Percentiles rank a stretch among this genome's conserved stretches.
Evolutionary conservation across 306 rosid genomes (phyloP).

Genomic region (Vicia villosa): DNA sequence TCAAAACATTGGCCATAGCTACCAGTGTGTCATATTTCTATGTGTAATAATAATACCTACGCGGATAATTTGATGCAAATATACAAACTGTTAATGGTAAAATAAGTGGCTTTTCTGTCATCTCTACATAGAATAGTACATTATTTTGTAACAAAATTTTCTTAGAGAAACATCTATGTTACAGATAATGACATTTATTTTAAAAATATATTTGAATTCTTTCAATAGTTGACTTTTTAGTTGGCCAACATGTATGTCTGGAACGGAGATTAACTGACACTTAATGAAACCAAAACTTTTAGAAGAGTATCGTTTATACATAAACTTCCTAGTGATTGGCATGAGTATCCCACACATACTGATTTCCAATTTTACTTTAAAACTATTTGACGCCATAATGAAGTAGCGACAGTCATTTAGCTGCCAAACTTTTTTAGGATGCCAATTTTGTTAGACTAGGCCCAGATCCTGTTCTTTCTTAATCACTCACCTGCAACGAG

Average conservation of each 20-base stretch:
- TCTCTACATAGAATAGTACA: no score
- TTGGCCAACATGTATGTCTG: not conserved
- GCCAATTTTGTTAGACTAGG: not conserved
- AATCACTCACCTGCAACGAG: not conserved
- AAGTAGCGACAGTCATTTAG: constrained; percentile 15
- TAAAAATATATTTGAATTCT: not conserved
- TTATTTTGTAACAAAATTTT: not conserved
- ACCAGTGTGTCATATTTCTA: not conserved
- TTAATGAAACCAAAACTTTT: not conserved
- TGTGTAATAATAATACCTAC: no score
- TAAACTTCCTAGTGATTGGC: constrained; percentile 8
- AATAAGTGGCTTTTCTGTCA: no score
- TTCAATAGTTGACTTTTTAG: not conserved
- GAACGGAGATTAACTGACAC: not conserved
- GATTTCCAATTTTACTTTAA: no score
- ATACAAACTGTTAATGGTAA: no score
- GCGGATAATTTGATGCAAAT: no score
- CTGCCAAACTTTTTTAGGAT: constrained; percentile 9
- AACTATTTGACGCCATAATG: no score
- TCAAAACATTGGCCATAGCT: constrained; percentile 7
- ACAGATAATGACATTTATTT: not conserved
- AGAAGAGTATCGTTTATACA: not conserved
- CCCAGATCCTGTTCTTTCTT: not conserved
- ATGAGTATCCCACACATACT: not conserved
- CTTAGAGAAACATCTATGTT: not conserved